Base-by-base conservation (phyloP, 1,284 basidiomycete species). In the Trichosporon sp. region DNA sequence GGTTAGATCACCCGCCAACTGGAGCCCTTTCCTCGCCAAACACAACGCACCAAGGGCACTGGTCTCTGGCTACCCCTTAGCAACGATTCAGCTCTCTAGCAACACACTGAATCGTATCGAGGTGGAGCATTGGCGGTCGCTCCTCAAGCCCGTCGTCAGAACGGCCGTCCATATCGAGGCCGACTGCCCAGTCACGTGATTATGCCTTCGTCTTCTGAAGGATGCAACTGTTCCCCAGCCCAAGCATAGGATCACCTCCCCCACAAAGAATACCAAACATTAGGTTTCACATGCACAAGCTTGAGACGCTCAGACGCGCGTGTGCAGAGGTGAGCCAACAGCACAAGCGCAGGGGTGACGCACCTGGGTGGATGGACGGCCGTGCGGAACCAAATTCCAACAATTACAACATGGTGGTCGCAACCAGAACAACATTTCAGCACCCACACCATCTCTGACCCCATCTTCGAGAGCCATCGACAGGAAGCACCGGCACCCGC, bases 381-480 rank as follows among this genome's bases (percentile, higher is more conserved):
- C 59, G 59, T 8, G 65, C 65, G 65, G 65, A 46, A 66, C 14
- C 65, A 66, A 66, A 66, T 48, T 40, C 40, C 40, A 21, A 14
- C 40, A 37, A 66, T 46, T 38, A 43, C 12, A 16, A 46, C 65
- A 32, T 26, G 26, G 40, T 31, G 4, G 65, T n/a, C 31, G n/a
- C 43, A 31, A 43, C 65, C 40, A 66, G 26, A 43, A 66, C 66
- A 54, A 32, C 35, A 48, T 54, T 35, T 67, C 66, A 51, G 46
- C 65, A 35, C 59, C 31, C 31, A 63, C 59, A 63, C 31, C 59
- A 63, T 21, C 59, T 35, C 59, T 35, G 11, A 21, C 40, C 35
- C 31, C 11, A 40, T n/a, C 31, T 6, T 63, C 32, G 46, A 31
- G 37, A 63, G 59, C 59, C 16, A 63, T 32, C 66, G 66, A 38